Base-by-base conservation (phyloP, 768 basidiomycete species). In the Dentipellis sp. region DNA sequence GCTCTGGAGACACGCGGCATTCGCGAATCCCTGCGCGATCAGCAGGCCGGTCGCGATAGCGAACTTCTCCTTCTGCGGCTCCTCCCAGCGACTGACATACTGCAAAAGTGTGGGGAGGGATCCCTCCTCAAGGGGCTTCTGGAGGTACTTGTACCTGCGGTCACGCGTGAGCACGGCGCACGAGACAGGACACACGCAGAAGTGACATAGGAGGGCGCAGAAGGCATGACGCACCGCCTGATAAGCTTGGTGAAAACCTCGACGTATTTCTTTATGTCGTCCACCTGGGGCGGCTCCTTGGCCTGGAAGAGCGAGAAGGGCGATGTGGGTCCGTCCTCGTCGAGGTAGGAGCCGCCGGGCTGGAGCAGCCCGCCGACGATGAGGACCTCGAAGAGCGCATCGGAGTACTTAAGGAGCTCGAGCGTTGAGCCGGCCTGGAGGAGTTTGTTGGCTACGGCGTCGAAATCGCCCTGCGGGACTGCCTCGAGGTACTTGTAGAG, bases 391-490 rank as follows among this genome's bases (percentile, higher is more conserved):
- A 97, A 98, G 65, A 98, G 85, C 55, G 87, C 80, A 65, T 97
- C 94, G 72, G 92, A 90, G 85, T 98, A 97, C 76, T 97, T 97
- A 72, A 94, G 84, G 67, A 84, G 87, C 73, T 99, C 97, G 70
- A 99, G 88, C 50, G 90, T 86, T 22, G 87, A 83, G 45, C 94
- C 95, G 56, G 94, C 94, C 71, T 89, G 87, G 63, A 93, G 80
- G 65, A 99, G 83, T 73, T 92, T 92, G 65, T 83, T 78, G 47
- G 85, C 72, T 69, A 88, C 84, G 11, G 81, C 76, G 62, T 95
- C 93, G 69, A 92, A 94, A 67, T 94, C 91, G 69, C 77, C 79
- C 55, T 79, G 78, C 21, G 81, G 78, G 49, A 91, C 84, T 29
- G 88, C 85, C 75, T 93, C 90, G 48, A 95, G 81, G 64, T 93